These are phyloP conservation scores for Camillea tinctor DNA, from an alignment of 2,329 filamentous ascomycete genomes.

Conservation along the genomic window DNA sequence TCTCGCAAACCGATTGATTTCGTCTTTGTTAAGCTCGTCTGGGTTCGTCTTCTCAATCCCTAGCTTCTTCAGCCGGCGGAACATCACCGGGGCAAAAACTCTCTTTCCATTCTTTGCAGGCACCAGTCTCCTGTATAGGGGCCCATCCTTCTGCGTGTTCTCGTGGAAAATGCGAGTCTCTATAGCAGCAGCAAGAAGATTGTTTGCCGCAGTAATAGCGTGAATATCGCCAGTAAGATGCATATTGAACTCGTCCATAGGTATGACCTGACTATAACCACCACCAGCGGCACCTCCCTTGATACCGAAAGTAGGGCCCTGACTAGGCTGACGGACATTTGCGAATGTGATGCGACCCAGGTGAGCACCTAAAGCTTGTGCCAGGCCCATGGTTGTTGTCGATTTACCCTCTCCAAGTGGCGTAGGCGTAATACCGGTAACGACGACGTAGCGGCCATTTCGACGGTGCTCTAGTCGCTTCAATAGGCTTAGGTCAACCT, in stretches of 20 bases:
- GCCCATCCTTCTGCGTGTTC: slow-evolving; percentile 85
- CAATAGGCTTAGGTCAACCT: slow-evolving; percentile 80
- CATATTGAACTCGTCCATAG: slow-evolving; percentile 99
- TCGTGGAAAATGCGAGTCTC: slow-evolving; percentile 99
- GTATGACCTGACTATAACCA: slow-evolving; percentile 98
- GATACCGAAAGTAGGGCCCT: slow-evolving; percentile 97
- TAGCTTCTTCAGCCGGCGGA: slow-evolving; percentile 89
- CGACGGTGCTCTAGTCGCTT: slow-evolving; percentile 82
- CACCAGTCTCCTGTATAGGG: slow-evolving; percentile 84
- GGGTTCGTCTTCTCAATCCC: slow-evolving; percentile 95
- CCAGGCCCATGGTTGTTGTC: slow-evolving; percentile 93
- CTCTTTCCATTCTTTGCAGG: slow-evolving; percentile 88
- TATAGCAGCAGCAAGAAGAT: slow-evolving; percentile 91
- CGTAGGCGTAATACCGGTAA: slow-evolving; percentile 95
- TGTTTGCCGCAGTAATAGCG: slow-evolving; percentile 95
- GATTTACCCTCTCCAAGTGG: slow-evolving; percentile 97
- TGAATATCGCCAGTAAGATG: slow-evolving; percentile 98
- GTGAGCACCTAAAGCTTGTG: slow-evolving; percentile 88
- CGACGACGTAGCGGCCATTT: slow-evolving; percentile 87
- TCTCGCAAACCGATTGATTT: slow-evolving; percentile 84
- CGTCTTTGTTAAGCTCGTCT: slow-evolving; percentile 84
- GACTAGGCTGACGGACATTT: slow-evolving; percentile 94
- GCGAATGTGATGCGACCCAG: slow-evolving; percentile 86
- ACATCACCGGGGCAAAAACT: slow-evolving; percentile 85
- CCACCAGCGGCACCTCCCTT: slow-evolving; percentile 97